Evolutionary conservation across 2,329 filamentous ascomycete species (phyloP).

Genomic region (Cladophialophora immunda): DNA sequence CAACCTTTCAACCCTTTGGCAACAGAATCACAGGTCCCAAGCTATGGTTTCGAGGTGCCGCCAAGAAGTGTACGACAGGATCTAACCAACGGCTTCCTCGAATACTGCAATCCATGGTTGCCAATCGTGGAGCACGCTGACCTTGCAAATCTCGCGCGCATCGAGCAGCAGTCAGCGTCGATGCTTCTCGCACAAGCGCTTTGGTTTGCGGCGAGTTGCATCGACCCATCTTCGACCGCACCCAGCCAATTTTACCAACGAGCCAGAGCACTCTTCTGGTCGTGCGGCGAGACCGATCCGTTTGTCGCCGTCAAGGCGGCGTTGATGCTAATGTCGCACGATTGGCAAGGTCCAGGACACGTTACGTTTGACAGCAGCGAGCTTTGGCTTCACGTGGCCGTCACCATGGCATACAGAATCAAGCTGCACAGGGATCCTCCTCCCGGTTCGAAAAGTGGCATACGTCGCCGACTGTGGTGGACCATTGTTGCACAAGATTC

Average conservation of each 20-base stretch:
- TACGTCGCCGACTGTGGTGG: constrained; percentile 14
- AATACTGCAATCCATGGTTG: constrained; percentile 14
- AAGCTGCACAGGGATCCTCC: constrained; percentile 14
- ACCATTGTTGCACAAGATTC: constrained; percentile 13
- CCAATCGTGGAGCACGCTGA: constrained; percentile 10
- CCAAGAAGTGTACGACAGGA: constrained; percentile 9
- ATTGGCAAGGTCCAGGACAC: constrained; percentile 2
- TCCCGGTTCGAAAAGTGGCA: constrained; percentile 1
- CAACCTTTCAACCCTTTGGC: constrained; percentile 5
- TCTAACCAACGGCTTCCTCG: constrained; percentile 8
- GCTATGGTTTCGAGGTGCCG: constrained; percentile 9
- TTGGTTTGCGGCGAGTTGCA: constrained; percentile 12
- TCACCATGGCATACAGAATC: constrained; percentile 11
- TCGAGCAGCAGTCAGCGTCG: constrained; percentile 16
- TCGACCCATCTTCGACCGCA: constrained; percentile 8
- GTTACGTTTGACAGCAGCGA: constrained; percentile 5
- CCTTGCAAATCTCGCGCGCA: constrained; percentile 13
- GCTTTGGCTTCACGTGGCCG: constrained; percentile 15
- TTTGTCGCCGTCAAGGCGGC: constrained; percentile 13
- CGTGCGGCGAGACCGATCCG: constrained; percentile 7
- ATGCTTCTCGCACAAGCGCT: constrained; percentile 16
- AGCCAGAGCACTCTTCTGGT: constrained; percentile 13
- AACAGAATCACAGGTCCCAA: constrained; percentile 10
- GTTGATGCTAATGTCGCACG: constrained; percentile 12
- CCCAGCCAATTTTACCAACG: constrained; percentile 15